Base-by-base conservation (phyloP, 352 stramenopile genomes). In the Globisporangium heterothallicum region DNA sequence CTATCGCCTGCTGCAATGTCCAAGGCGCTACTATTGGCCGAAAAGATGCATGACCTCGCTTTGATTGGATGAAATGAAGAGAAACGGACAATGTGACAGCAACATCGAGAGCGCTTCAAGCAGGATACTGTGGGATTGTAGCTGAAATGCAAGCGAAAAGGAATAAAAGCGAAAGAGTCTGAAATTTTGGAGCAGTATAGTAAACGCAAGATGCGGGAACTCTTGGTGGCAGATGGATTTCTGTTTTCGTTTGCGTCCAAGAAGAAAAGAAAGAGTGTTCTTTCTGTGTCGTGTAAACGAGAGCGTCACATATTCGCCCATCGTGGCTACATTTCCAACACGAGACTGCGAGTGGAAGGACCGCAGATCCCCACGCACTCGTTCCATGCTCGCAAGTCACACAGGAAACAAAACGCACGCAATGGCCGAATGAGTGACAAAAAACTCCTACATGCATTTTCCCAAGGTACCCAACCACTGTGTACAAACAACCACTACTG, bases 51-150 rank as follows among this genome's bases (percentile, higher is more conserved):
- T 30, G 25, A 42, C 41, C n/a, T 6, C 6, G 0, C 4, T 38
- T 3, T 32, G 50, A 73, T 76, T 69, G 59, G 69, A 27, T 35
- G 38, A 76, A 63, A 72, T 22, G n/a, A 8, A 4, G 5, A 19
- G 12, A 19, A 0, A 19, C 19, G 14, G 4, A 5, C n/a, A 44
- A 57, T 48, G n/a, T n/a, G n/a, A n/a, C n/a, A n/a, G n/a, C n/a
- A n/a, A n/a, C n/a, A n/a, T n/a, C n/a, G n/a, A n/a, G n/a, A n/a
- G n/a, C n/a, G n/a, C n/a, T n/a, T n/a, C n/a, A n/a, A n/a, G n/a
- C n/a, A n/a, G n/a, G n/a, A n/a, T n/a, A n/a, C n/a, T n/a, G n/a
- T n/a, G n/a, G n/a, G n/a, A n/a, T n/a, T n/a, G n/a, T n/a, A n/a
- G n/a, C n/a, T n/a, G n/a, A 50, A 56, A 41, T 56, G 8, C 19